Conservation (phyloP, 768 basidiomycete genomes). For the Mycena latifolia region DNA sequence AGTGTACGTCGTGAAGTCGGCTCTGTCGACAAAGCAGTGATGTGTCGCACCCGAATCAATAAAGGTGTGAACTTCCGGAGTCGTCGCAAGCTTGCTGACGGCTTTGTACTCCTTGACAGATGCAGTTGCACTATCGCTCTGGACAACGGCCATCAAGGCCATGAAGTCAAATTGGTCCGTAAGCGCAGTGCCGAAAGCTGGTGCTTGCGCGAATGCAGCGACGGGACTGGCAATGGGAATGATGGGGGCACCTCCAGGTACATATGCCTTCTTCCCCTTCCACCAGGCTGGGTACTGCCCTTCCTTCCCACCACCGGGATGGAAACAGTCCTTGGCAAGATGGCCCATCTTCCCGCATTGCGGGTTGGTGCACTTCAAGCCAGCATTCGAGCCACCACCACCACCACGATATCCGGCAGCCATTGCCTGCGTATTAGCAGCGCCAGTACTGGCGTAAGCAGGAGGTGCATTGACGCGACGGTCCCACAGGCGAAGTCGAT, state of each 20-base stretch:
- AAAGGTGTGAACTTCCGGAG: neutral
- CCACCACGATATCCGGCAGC: no score
- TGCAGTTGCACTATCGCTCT: no score
- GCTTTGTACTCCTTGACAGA: no score
- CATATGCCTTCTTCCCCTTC: constrained; percentile 14
- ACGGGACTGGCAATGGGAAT: neutral
- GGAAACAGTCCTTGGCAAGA: constrained; percentile 38
- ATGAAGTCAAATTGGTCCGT: constrained; percentile 10
- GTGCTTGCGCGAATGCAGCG: neutral
- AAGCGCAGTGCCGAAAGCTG: neutral
- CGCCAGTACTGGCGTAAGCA: neutral
- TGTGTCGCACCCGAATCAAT: constrained; percentile 29
- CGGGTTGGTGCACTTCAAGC: constrained; percentile 32
- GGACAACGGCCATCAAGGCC: neutral
- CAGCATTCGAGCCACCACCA: neutral
- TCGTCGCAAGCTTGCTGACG: no score
- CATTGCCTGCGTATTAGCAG: neutral
- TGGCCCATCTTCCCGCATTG: constrained; percentile 34
- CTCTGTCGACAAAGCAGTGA: constrained; percentile 23
- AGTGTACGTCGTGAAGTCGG: constrained; percentile 17
- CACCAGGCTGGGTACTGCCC: constrained; percentile 39
- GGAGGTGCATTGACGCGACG: neutral
- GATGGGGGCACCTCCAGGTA: neutral
- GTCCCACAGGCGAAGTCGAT: neutral
- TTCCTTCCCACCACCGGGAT: constrained; percentile 43